Percentiles rank a stretch among this genome's conserved stretches.
Evolutionary conservation across 805 yeast species (phyloP).

Genomic region (Ogataea trehalophila): DNA sequence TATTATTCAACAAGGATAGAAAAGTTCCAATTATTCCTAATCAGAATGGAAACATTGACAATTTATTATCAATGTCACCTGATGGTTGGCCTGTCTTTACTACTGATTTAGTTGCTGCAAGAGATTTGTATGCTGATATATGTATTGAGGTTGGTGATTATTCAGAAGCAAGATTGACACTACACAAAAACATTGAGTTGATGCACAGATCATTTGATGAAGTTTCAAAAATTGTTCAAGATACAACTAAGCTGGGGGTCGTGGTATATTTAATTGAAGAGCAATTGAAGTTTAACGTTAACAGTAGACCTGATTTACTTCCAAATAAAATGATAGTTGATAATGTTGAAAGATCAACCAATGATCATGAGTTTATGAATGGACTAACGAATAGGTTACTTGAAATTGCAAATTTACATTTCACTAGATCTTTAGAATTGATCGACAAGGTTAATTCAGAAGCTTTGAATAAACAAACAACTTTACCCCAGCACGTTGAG

Average conservation of each 20-base stretch:
- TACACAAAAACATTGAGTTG: neutral
- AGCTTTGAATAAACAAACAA: neutral
- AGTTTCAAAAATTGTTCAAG: neutral
- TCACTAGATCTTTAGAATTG: too few species aligned
- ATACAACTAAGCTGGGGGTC: slow-evolving; percentile 12
- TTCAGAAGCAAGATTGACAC: slow-evolving; percentile 11
- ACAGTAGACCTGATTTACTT: neutral
- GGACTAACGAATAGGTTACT: too few species aligned
- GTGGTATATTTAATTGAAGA: slow-evolving; percentile 11
- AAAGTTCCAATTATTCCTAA: neutral
- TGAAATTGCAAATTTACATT: too few species aligned
- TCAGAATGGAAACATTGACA: neutral
- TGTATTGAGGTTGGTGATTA: slow-evolving; percentile 22
- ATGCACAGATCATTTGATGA: neutral
- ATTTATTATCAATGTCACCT: neutral
- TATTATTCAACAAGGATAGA: neutral
- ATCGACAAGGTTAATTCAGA: neutral
- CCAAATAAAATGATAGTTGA: neutral
- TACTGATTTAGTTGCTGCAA: slow-evolving; percentile 19
- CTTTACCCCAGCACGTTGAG: slow-evolving; percentile 11
- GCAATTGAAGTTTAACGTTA: neutral
- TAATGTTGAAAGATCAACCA: too few species aligned
- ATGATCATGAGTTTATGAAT: too few species aligned
- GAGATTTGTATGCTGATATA: slow-evolving; percentile 23
- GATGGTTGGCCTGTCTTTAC: slow-evolving; percentile 28